Conservation (phyloP, 164 flowering plant species). For the Liriodendron chinense region DNA sequence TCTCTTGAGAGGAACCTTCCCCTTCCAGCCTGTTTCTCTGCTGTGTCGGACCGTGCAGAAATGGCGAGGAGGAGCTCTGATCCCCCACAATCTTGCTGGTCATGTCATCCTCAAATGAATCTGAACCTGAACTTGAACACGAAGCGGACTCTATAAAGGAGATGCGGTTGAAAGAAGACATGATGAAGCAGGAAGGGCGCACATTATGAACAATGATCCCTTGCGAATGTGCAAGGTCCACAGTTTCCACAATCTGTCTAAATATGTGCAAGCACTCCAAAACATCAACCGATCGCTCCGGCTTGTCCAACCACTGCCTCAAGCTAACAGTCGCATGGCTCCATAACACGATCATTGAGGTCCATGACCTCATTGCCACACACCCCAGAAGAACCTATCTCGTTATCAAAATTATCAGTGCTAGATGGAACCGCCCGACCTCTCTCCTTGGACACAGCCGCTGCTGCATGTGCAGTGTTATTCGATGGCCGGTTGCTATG, state of each 20-base stretch:
- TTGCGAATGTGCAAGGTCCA: slow-evolving; percentile 80
- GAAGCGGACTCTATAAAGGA: slow-evolving; percentile 95
- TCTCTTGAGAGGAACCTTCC: slow-evolving; percentile 20
- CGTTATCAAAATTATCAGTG: slow-evolving; percentile 33
- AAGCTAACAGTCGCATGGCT: slow-evolving; percentile 73
- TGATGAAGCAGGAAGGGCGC: slow-evolving; percentile 90
- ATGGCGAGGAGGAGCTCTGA: slow-evolving; percentile 29
- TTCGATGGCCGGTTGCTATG: slow-evolving; percentile 27
- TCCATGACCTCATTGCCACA: slow-evolving; percentile 40
- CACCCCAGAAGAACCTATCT: slow-evolving; percentile 39
- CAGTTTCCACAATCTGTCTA: slow-evolving; percentile 80
- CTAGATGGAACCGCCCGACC: slow-evolving; percentile 22
- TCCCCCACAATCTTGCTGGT: slow-evolving; percentile 34
- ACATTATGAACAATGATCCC: slow-evolving; percentile 85
- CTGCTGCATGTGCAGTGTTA: slow-evolving; percentile 24
- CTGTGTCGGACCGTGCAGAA: slow-evolving; percentile 24
- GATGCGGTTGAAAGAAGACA: slow-evolving; percentile 86
- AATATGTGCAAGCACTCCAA: slow-evolving; percentile 88
- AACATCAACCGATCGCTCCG: slow-evolving; percentile 60
- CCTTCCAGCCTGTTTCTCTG: slow-evolving; percentile 19
- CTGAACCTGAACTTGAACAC: slow-evolving; percentile 86
- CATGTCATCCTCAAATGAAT: slow-evolving; percentile 53
- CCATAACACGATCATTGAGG: slow-evolving; percentile 26
- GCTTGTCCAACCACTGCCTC: slow-evolving; percentile 92
- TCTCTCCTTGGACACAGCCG: slow-evolving; percentile 20